phyloP scores from a whole-genome alignment of 148 eudicot species.

The Rhododendron ovatum region DNA sequence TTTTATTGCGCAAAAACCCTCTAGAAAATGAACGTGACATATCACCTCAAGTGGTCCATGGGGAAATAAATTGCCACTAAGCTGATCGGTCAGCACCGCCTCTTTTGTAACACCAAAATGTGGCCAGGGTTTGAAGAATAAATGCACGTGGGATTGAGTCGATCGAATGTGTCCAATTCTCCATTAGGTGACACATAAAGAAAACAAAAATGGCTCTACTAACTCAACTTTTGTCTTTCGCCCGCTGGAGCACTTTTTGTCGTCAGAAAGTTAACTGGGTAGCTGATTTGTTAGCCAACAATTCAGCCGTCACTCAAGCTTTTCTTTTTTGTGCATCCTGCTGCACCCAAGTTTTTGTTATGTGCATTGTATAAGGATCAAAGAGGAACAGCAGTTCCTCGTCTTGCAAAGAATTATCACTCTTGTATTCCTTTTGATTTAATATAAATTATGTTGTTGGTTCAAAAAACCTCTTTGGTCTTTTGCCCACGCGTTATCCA shows the following conservation, averaged over 20 bases:
- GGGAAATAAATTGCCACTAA: neutral
- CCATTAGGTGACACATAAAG: neutral
- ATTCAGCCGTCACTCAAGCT: too few species aligned
- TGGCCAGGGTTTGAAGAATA: neutral
- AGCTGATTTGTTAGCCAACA: too few species aligned
- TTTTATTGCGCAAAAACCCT: neutral
- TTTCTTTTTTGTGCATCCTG: too few species aligned
- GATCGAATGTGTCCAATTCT: constrained; percentile 8
- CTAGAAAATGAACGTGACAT: neutral
- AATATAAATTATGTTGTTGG: too few species aligned
- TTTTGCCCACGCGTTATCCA: constrained; percentile 15
- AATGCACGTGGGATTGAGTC: constrained; percentile 11
- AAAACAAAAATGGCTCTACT: constrained; percentile 5
- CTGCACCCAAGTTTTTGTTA: too few species aligned
- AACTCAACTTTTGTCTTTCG: constrained; percentile 2
- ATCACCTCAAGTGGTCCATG: neutral
- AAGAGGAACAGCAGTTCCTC: too few species aligned
- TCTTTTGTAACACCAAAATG: neutral
- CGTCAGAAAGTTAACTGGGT: too few species aligned
- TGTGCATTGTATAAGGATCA: too few species aligned
- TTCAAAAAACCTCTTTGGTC: neutral
- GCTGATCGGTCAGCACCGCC: neutral
- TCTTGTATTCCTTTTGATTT: too few species aligned
- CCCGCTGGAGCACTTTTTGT: neutral
- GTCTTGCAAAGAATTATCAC: too few species aligned